Conservation (phyloP, 2,329 filamentous ascomycete species). For the Podosphaera xanthii region DNA sequence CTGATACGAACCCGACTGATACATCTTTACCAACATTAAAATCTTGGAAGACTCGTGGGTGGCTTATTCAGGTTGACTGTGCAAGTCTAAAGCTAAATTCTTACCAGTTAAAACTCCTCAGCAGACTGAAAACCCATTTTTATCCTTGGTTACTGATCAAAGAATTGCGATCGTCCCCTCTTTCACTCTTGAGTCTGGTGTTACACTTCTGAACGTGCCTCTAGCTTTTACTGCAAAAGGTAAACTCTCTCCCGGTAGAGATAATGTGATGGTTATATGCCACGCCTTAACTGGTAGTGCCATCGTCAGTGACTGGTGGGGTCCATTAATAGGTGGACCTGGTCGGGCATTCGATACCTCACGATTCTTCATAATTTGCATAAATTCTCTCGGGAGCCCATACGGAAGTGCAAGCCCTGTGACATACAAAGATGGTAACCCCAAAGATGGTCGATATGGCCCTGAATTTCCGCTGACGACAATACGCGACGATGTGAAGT, state of each 20-base stretch:
- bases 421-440: slow-evolving; percentile 66
- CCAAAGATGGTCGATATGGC: slow-evolving; percentile 55
- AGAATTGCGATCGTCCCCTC: slow-evolving; percentile 66
- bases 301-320: slow-evolving; percentile 77
- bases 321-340: slow-evolving; percentile 53
- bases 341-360: slow-evolving; percentile 63
- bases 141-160: slow-evolving; percentile 68
- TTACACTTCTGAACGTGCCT: slow-evolving; percentile 53
- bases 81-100: no score
- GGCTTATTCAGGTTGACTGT: no score
- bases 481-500: slow-evolving; percentile 88
- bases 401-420: slow-evolving; percentile 77
- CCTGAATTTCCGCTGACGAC: slow-evolving; percentile 93
- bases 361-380: slow-evolving; percentile 65
- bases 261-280: slow-evolving; percentile 57
- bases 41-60: no score
- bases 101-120: slow-evolving; percentile 11
- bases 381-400: slow-evolving; percentile 67
- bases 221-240: slow-evolving; percentile 45
- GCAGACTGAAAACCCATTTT: slow-evolving; percentile 84
- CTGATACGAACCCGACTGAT: no score
- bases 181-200: slow-evolving; percentile 84
- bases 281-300: slow-evolving; percentile 71
- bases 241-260: slow-evolving; percentile 30
- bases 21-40: no score